These are phyloP conservation scores for Aschersonia sp. DNA, from an alignment of 2,329 filamentous ascomycete genomes.

Conservation along the genomic window DNA sequence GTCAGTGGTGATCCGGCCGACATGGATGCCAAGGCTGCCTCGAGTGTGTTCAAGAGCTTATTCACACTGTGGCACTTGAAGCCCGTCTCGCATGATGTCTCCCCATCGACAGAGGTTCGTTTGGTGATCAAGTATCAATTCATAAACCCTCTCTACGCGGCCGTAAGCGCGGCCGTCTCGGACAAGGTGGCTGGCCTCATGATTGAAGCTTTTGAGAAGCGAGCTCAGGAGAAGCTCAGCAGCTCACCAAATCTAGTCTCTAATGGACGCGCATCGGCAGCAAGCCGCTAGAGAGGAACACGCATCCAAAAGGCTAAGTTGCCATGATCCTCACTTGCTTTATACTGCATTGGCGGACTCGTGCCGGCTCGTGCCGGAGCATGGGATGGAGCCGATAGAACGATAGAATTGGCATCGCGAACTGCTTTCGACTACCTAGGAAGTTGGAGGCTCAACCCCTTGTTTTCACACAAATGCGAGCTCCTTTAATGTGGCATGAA, in stretches of 20 bases:
- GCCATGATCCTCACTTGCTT: too few species aligned
- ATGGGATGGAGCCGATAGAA: too few species aligned
- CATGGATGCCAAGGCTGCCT: slow-evolving; percentile 22
- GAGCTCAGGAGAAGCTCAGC: slow-evolving; percentile 39
- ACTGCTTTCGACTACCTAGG: too few species aligned
- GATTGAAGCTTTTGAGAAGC: slow-evolving; percentile 84
- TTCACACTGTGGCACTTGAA: slow-evolving; percentile 55
- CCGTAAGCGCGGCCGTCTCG: slow-evolving; percentile 67
- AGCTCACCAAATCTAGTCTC: background rate
- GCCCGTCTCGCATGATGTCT: slow-evolving; percentile 18
- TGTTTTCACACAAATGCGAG: too few species aligned
- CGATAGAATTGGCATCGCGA: too few species aligned
- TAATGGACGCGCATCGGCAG: too few species aligned
- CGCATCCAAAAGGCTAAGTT: too few species aligned
- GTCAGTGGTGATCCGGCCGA: slow-evolving; percentile 44
- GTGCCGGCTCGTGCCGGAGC: too few species aligned
- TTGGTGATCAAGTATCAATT: slow-evolving; percentile 73
- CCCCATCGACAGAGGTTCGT: slow-evolving; percentile 49
- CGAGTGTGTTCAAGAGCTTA: slow-evolving; percentile 49
- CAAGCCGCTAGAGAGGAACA: too few species aligned
- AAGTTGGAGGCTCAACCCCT: too few species aligned
- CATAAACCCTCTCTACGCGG: slow-evolving; percentile 73
- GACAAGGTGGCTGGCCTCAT: slow-evolving; percentile 75
- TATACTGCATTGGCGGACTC: too few species aligned
- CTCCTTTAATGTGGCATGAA: too few species aligned